Conservation (phyloP, 2,329 filamentous ascomycete species). For the Cucurbitaria berberidis region DNA sequence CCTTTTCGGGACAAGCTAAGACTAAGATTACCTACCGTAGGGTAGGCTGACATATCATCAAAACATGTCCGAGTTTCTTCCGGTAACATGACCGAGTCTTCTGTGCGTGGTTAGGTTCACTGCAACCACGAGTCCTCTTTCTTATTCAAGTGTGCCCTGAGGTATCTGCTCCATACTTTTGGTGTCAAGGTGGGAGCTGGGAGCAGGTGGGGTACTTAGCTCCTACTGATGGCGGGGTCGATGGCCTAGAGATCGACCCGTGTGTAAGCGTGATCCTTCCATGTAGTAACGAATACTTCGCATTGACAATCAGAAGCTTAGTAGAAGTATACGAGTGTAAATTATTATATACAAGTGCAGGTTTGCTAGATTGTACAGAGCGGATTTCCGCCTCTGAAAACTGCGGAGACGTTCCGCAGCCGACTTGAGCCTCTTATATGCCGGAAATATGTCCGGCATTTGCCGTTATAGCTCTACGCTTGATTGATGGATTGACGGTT, state of each 20-base stretch:
- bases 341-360: too few species aligned
- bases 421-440: constrained; percentile 2
- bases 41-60: too few species aligned
- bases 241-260: constrained; percentile 1
- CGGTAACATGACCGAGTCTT: too few species aligned
- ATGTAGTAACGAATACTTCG: not conserved
- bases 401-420: constrained; percentile 12
- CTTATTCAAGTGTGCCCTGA: too few species aligned
- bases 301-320: not conserved
- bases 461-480: too few species aligned
- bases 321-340: too few species aligned
- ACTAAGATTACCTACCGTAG: too few species aligned
- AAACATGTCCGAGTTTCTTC: too few species aligned
- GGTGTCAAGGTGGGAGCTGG: not conserved
- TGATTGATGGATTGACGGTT: too few species aligned
- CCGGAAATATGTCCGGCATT: constrained; percentile 29
- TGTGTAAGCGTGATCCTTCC: constrained; percentile 9
- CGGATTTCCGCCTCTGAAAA: not conserved
- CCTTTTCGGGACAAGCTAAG: too few species aligned
- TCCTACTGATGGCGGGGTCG: constrained; percentile 23
- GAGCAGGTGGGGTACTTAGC: constrained; percentile 34
- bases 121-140: too few species aligned
- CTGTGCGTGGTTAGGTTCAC: too few species aligned
- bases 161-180: not conserved
- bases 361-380: not conserved